A percentile compares a stretch with the other conserved stretches of the same genome.
These are phyloP conservation scores for Casuarina cunninghamiana DNA, from an alignment of 306 rosid genomes.

Conservation along the genomic window DNA sequence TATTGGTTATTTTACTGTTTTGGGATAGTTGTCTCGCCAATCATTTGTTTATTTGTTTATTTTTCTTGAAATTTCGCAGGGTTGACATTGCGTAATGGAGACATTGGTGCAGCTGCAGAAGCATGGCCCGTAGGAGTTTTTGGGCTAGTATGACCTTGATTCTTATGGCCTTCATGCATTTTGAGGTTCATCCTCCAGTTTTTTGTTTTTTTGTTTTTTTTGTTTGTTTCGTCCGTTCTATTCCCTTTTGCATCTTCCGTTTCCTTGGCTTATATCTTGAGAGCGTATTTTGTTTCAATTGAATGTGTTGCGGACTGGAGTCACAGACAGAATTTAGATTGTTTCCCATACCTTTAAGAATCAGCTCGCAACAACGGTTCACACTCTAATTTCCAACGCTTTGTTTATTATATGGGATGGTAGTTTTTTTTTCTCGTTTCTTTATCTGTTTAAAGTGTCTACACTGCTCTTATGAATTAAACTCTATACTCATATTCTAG, in stretches of 20 bases:
- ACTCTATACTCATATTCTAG: neutral
- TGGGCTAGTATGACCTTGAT: constrained; percentile 74
- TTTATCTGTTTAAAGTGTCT: neutral
- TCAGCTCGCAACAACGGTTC: neutral
- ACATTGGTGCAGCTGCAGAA: constrained; percentile 72
- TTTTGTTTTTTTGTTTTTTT: neutral
- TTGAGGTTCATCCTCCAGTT: constrained; percentile 28
- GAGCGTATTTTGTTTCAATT: neutral
- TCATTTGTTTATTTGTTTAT: neutral
- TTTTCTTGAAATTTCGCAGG: constrained; percentile 44
- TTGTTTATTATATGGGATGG: neutral
- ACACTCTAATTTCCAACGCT: neutral
- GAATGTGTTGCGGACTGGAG: neutral
- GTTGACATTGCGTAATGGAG: constrained; percentile 73
- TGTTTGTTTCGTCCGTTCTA: neutral
- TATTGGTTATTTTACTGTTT: neutral
- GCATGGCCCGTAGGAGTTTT: constrained; percentile 95
- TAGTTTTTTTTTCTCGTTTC: neutral
- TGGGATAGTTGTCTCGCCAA: constrained; percentile 16
- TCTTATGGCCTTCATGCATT: constrained; percentile 27
- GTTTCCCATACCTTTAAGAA: neutral
- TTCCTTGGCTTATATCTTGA: neutral
- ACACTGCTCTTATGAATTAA: neutral
- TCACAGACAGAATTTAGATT: neutral
- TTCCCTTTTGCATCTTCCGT: neutral